Base-by-base conservation (phyloP, 1,284 basidiomycete species). In the Rhizoctonia solani region DNA sequence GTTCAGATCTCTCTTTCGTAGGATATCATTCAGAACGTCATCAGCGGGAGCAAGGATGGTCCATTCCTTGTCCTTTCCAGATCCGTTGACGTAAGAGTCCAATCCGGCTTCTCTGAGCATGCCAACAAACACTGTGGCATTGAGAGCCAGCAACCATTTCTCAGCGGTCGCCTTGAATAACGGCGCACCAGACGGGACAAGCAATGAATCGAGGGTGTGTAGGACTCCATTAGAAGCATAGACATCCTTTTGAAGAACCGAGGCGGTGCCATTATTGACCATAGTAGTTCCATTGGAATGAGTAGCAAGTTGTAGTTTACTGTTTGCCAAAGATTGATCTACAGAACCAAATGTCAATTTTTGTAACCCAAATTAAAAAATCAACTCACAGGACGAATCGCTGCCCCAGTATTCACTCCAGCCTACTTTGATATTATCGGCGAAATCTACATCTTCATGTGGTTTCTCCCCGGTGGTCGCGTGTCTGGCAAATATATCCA, bases 211-310 rank as follows among this genome's bases (percentile, higher is more conserved):
- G 44, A 99, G 83, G 49, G 95, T 84, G 77, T 99, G 97, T 21
- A 98, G 76, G 46, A 98, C 97, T 54, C 95, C 95, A 72, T 98
- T 98, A n/a, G 91, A 88, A 1, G 93, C 93, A 72, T 95, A 93
- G 49, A 95, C 86, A 74, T 98, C 94, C 3, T 86, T 84, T 16
- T 87, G 80, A 6, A 87, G 74, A 29, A 94, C 73, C 0, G 69
- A 46, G 13, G 66, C 34, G 27, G 50, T 23, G 27, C 54, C 55
- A 65, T 54, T 53, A 50, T 53, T 67, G 32, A 44, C 67, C 23
- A 30, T 53, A 42, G 47, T 52, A 14, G 46, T 34, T 8, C 59
- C 59, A 23, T 63, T 34, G 14, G 59, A 63, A 23, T 63, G 30
- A 27, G 59, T 63, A 25, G 47, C n/a, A 30, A 63, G 16, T 41